phyloP scores from a whole-genome alignment of 2,329 filamentous ascomycete species.

The Colletotrichum cuscutae region DNA sequence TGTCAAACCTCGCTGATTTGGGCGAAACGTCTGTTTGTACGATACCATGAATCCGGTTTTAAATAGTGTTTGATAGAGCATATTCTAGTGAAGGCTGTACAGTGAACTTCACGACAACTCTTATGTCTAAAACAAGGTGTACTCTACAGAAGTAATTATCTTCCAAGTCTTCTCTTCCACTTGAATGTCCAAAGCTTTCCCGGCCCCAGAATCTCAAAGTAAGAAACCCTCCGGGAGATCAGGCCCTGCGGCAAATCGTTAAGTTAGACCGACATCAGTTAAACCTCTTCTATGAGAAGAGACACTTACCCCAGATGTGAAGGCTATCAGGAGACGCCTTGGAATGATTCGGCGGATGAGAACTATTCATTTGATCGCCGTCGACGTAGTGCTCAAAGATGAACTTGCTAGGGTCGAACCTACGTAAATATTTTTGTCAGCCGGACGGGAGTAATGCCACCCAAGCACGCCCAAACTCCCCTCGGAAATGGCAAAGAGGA shows the following conservation, averaged over 20 bases:
- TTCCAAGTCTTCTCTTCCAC: too few relatives aligned
- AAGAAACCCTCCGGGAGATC: slow-evolving; percentile 35
- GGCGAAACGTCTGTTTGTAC: too few relatives aligned
- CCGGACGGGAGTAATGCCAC: too few relatives aligned
- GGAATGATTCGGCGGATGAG: slow-evolving; percentile 57
- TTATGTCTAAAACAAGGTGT: too few relatives aligned
- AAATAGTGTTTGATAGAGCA: too few relatives aligned
- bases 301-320: slow-evolving; percentile 56
- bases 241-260: slow-evolving; percentile 20
- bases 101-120: too few relatives aligned
- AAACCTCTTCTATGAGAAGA: neutral
- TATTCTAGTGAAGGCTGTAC: too few relatives aligned
- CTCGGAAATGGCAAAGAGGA: neutral
- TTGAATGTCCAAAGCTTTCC: too few relatives aligned
- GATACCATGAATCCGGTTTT: too few relatives aligned
- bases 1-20: too few relatives aligned
- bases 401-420: slow-evolving; percentile 71
- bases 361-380: slow-evolving; percentile 71
- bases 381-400: slow-evolving; percentile 80
- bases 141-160: too few relatives aligned
- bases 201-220: neutral
- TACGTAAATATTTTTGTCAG: neutral
- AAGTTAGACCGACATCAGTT: neutral
- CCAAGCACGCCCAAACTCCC: too few relatives aligned
- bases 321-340: slow-evolving; percentile 53